phyloP scores from a whole-genome alignment of 2,329 filamentous ascomycete species.

The Pseudogymnoascus sp. region DNA sequence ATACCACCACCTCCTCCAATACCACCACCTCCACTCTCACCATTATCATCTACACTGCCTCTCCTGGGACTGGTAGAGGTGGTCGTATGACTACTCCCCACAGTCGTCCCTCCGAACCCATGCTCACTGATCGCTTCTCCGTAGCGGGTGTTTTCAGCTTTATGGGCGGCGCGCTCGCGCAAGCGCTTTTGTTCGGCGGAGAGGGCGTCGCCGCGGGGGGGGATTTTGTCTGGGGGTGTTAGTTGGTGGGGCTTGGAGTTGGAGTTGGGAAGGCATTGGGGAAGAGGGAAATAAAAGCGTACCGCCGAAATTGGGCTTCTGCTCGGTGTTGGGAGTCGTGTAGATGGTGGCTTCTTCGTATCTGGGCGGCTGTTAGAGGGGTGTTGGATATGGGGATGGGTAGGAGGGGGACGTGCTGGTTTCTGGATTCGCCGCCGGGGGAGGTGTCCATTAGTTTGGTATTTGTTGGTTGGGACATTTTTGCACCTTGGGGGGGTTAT shows the following conservation, averaged over 20 bases:
- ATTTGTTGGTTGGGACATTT: constrained; percentile 11
- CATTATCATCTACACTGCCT: too few relatives aligned
- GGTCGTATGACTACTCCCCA: not conserved
- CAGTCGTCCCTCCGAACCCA: constrained; percentile 2
- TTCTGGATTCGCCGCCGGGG: constrained; percentile 47
- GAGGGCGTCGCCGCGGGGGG: not conserved
- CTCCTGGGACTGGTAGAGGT: not conserved
- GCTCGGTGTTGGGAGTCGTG: constrained; percentile 28
- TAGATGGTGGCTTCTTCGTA: constrained; percentile 19
- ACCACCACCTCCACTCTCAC: not conserved
- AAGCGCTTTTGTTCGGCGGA: not conserved
- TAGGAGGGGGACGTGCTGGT: constrained; percentile 37
- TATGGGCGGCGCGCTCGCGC: not conserved
- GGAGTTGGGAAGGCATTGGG: constrained; percentile 14
- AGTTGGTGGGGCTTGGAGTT: not conserved
- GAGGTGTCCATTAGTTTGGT: constrained; percentile 49
- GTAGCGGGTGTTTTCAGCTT: not conserved
- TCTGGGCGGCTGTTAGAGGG: not conserved
- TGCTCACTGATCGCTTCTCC: constrained; percentile 4
- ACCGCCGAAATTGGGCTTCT: constrained; percentile 36
- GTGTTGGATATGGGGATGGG: not conserved
- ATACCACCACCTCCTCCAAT: not conserved
- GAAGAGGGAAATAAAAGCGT: constrained; percentile 18
- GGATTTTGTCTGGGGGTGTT: not conserved
- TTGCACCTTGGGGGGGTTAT: not conserved